Base-by-base conservation (phyloP, 176 grass and related monocot genomes). In the Zea luxurians region DNA sequence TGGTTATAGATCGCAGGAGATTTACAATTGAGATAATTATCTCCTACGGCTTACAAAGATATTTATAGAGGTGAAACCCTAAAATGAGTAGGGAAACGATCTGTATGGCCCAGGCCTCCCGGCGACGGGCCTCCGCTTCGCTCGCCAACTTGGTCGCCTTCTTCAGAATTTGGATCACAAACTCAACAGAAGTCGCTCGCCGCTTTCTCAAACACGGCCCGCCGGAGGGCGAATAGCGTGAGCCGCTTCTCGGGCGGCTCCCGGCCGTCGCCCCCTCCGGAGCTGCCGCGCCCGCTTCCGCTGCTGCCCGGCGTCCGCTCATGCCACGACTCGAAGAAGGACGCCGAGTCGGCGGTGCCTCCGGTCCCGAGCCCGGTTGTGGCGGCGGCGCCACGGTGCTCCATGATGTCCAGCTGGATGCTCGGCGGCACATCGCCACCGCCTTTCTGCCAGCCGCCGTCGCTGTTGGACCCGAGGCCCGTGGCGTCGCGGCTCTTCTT, bases 141-240 rank as follows among this genome's bases (percentile, higher is more conserved):
- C 27, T 27, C 27, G 27, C 27, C 27, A 27, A 27, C 27, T 27
- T 27, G 27, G 27, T 27, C 27, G 27, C 27, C 27, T 27, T 27
- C 27, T 27, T 27, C 27, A 27, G 27, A 27, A 27, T 27, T 27
- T 27, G 27, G 27, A 27, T 27, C 27, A 27, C 27, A 27, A 27
- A 27, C 27, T 27, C 27, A 27, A 27, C 27, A 27, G 27, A 27
- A 27, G 27, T 27, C 77, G 52, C 77, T 87, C 4, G 84, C 90
- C 4, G 80, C 61, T 35, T 93, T 86, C 90, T 93, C 90, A 10
- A 93, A 53, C 20, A 93, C 76, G 18, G 90, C 90, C 0, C 89
- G 87, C 0, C 87, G 80, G 35, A 93, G 81, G 4, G 87, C 90
- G 59, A 93, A 87, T 10, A 87, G 83, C 8, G 83, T 87, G n/a